Conservation (phyloP, 768 basidiomycete genomes). For the Termitomyces sp. region DNA sequence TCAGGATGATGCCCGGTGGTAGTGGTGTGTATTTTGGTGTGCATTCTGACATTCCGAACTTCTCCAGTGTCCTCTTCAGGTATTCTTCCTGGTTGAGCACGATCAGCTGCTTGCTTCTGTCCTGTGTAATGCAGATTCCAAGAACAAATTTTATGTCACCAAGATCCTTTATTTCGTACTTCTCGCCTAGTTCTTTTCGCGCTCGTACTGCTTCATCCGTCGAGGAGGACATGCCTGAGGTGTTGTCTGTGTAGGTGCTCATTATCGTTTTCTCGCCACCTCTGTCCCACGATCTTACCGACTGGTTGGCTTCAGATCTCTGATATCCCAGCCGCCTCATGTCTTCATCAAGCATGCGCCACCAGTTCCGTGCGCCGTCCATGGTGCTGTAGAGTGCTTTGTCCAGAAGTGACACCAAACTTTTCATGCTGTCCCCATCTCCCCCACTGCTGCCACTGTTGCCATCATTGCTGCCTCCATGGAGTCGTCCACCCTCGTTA, state of each 20-base stretch:
- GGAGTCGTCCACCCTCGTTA: neutral
- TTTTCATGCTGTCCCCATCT: neutral
- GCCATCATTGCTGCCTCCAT: neutral
- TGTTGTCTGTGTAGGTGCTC: slow-evolving; percentile 3
- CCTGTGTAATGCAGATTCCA: neutral
- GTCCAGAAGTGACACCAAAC: neutral
- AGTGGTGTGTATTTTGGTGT: neutral
- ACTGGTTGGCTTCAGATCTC: slow-evolving; percentile 12
- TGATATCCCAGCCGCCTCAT: neutral
- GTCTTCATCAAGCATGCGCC: neutral
- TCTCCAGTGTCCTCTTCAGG: neutral
- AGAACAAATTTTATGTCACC: neutral
- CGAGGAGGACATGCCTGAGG: neutral
- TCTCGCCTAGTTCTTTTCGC: neutral
- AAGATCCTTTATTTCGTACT: slow-evolving; percentile 1
- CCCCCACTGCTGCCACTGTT: no score
- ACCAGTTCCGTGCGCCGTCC: neutral
- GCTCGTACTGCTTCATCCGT: neutral
- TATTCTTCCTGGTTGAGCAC: neutral
- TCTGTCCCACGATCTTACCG: slow-evolving; percentile 1
- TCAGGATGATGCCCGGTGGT: neutral
- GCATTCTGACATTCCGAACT: neutral
- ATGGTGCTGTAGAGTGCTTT: neutral
- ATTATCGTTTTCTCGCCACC: slow-evolving; percentile 9
- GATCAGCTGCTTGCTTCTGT: neutral